Percentiles rank a stretch among this genome's conserved stretches.
Conservation (phyloP, 768 basidiomycete species). For the Serendipita sp. region DNA sequence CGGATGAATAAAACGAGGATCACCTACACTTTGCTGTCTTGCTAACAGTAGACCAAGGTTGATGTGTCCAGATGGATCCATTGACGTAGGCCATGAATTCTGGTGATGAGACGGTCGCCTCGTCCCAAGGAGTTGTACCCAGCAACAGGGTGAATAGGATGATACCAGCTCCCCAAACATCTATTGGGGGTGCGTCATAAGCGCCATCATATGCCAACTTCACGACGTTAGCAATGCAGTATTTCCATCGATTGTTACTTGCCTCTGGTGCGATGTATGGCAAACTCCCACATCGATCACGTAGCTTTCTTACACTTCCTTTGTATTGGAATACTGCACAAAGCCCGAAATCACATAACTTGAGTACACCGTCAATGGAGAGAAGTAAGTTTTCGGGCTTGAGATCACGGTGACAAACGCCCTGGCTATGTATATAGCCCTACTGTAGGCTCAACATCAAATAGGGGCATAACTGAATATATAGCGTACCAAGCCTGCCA, state of each 20-base stretch:
- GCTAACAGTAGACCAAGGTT: slow-evolving; percentile 64
- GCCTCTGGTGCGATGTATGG: slow-evolving; percentile 95
- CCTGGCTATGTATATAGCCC: slow-evolving; percentile 75
- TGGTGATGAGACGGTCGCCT: slow-evolving; percentile 55
- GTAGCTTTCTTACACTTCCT: slow-evolving; percentile 60
- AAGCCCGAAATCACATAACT: slow-evolving; percentile 91
- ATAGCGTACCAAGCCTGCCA: slow-evolving; percentile 58
- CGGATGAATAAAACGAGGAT: background rate
- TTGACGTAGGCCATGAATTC: slow-evolving; percentile 66
- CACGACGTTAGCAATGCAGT: background rate
- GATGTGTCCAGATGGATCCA: slow-evolving; percentile 55
- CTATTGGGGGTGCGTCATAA: slow-evolving; percentile 84
- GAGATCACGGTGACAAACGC: slow-evolving; percentile 90
- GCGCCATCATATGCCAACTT: slow-evolving; percentile 51
- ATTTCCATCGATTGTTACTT: slow-evolving; percentile 12
- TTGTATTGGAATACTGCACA: slow-evolving; percentile 82
- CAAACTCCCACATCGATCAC: slow-evolving; percentile 76
- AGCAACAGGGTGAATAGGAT: slow-evolving; percentile 81
- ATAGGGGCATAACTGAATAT: background rate
- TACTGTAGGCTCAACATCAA: slow-evolving; percentile 17
- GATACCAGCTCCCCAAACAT: slow-evolving; percentile 91
- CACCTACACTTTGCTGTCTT: slow-evolving; percentile 45
- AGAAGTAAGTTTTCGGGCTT: slow-evolving; percentile 94
- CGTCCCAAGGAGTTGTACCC: slow-evolving; percentile 97
- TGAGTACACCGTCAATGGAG: slow-evolving; percentile 66